Percentiles rank a stretch among this genome's conserved stretches.
These are phyloP conservation scores for Suhomyces emberorum DNA, from an alignment of 805 yeast genomes.

Conservation along the genomic window DNA sequence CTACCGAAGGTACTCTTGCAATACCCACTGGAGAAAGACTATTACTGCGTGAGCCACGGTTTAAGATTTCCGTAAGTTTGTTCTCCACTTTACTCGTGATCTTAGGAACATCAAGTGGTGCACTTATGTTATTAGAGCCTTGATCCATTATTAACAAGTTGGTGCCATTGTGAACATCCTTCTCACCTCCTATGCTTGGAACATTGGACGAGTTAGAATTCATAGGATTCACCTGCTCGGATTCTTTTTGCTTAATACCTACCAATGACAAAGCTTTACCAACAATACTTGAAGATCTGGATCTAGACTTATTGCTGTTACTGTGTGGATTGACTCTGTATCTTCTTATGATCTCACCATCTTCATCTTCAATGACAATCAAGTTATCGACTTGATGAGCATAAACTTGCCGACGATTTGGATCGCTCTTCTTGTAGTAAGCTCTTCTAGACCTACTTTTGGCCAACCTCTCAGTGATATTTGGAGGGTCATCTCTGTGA, in stretches of 20 bases:
- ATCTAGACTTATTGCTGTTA: slow-evolving; percentile 2
- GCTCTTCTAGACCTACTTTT: slow-evolving; percentile 13
- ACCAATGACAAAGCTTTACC: slow-evolving; percentile 52
- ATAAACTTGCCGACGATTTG: slow-evolving; percentile 38
- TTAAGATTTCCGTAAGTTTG: slow-evolving; percentile 15
- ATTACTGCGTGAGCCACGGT: background rate
- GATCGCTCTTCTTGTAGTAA: slow-evolving; percentile 29
- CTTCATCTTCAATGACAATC: slow-evolving; percentile 81
- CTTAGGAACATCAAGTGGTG: slow-evolving; percentile 13
- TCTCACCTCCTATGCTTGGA: slow-evolving; percentile 10
- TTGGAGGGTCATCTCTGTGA: slow-evolving; percentile 2
- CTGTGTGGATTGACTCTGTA: slow-evolving; percentile 64
- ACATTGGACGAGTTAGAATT: background rate
- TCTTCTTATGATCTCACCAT: slow-evolving; percentile 86
- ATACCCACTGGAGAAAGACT: background rate
- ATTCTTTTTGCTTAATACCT: slow-evolving; percentile 41
- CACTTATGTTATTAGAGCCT: slow-evolving; percentile 8
- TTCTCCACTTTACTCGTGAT: slow-evolving; percentile 15
- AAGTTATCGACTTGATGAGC: slow-evolving; percentile 81
- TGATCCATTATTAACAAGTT: slow-evolving; percentile 11
- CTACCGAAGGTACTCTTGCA: background rate
- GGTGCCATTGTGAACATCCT: background rate
- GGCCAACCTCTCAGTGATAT: background rate
- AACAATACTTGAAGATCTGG: slow-evolving; percentile 38
- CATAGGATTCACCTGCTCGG: background rate